Evolutionary conservation across 192 early-diverging fungal genomes (phyloP).

Genomic region (Mortierella claussenii): DNA sequence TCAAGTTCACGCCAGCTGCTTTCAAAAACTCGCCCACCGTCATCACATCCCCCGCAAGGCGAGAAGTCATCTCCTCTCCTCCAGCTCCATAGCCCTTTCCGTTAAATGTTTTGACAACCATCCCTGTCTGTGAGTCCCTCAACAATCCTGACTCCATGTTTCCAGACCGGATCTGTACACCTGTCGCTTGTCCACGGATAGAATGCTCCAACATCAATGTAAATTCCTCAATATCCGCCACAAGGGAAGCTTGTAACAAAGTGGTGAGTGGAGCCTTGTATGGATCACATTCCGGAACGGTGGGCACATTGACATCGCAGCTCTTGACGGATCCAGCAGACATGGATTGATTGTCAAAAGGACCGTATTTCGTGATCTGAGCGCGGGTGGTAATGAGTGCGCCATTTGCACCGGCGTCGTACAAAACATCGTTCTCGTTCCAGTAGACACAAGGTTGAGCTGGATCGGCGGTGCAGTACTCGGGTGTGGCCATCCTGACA

Average conservation of each 20-base stretch:
- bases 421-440: constrained; percentile 45
- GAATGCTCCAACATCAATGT: constrained; percentile 59
- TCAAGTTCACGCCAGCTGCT: constrained; percentile 47
- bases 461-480: constrained; percentile 16
- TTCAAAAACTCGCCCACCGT: constrained; percentile 45
- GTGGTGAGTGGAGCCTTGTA: background rate
- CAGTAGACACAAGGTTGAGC: constrained; percentile 29
- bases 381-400: constrained; percentile 53
- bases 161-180: constrained; percentile 52
- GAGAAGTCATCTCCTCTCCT: background rate
- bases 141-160: constrained; percentile 45
- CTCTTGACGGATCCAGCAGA: background rate
- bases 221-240: constrained; percentile 54
- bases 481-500: constrained; percentile 20
- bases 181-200: constrained; percentile 47
- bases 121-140: constrained; percentile 22
- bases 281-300: constrained; percentile 23
- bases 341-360: constrained; percentile 21
- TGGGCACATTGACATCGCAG: constrained; percentile 37
- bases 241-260: constrained; percentile 31
- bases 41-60: constrained; percentile 44
- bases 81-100: constrained; percentile 30
- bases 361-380: constrained; percentile 30
- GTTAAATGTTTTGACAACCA: constrained; percentile 28
- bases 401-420: constrained; percentile 33